phyloP scores from a whole-genome alignment of 2,329 filamentous ascomycete genomes.

The Pseudopithomyces maydicus region DNA sequence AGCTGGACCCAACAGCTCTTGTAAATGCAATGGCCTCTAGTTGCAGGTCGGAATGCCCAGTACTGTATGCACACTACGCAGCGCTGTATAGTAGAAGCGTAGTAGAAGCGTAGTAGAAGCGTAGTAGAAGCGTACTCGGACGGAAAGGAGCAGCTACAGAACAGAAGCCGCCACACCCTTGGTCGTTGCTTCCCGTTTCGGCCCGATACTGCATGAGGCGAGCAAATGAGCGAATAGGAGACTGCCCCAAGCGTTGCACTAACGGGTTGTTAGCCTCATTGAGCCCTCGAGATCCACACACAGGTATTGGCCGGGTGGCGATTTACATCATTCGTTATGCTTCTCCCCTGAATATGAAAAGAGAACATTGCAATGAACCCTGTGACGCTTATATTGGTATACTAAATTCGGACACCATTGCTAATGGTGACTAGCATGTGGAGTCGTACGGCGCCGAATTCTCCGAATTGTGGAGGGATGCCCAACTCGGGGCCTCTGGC shows the following conservation, averaged over 20 bases:
- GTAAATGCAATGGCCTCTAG: no score
- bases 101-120: no score
- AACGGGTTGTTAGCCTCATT: background rate
- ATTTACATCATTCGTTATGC: conserved; percentile 3
- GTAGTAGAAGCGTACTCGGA: background rate
- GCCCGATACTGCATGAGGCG: background rate
- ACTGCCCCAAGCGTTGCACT: background rate
- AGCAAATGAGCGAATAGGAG: conserved; percentile 1
- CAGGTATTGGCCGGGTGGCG: background rate
- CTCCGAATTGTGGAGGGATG: conserved; percentile 1
- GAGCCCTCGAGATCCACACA: background rate
- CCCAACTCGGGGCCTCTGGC: background rate
- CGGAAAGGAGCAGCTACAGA: background rate
- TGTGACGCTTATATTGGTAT: background rate
- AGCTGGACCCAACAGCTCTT: no score
- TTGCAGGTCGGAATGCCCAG: no score
- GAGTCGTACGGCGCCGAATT: background rate
- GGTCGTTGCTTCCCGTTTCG: background rate
- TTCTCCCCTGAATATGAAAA: background rate
- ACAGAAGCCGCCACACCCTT: background rate
- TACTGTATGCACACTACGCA: no score
- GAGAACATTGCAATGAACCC: background rate
- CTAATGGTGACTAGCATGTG: background rate
- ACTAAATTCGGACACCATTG: background rate
- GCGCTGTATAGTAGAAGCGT: no score